Conservation (phyloP, 108 stramenopile genomes). For the Stephanodiscus minutulus region DNA sequence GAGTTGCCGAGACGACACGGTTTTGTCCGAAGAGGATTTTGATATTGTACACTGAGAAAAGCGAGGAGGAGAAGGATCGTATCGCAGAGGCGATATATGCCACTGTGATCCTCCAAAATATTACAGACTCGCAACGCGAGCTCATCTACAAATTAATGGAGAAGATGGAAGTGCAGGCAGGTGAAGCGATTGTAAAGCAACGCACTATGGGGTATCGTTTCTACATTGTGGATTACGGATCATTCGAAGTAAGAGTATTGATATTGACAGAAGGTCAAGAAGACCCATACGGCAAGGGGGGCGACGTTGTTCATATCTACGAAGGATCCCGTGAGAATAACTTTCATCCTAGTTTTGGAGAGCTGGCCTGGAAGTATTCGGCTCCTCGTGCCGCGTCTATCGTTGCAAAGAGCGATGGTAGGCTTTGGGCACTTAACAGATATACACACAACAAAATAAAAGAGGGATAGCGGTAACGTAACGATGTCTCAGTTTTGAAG, state of each 20-base stretch:
- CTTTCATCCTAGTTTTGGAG: slow-evolving; percentile 91
- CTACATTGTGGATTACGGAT: slow-evolving; percentile 92
- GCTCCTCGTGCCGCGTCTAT: slow-evolving; percentile 93
- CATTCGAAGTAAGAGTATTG: slow-evolving; percentile 93
- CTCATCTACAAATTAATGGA: slow-evolving; percentile 91
- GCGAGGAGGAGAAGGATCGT: slow-evolving; percentile 80
- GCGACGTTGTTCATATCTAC: slow-evolving; percentile 88
- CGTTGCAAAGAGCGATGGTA: slow-evolving; percentile 84
- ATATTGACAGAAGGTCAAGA: slow-evolving; percentile 67
- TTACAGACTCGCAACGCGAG: slow-evolving; percentile 83
- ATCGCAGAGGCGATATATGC: slow-evolving; percentile 88
- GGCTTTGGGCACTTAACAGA: slow-evolving; percentile 93
- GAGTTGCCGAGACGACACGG: slow-evolving; percentile 27
- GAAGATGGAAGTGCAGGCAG: slow-evolving; percentile 81
- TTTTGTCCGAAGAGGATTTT: slow-evolving; percentile 51
- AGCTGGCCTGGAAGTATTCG: slow-evolving; percentile 91
- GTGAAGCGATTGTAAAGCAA: slow-evolving; percentile 89
- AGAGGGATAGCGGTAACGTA: slow-evolving; percentile 64
- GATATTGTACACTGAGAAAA: slow-evolving; percentile 76
- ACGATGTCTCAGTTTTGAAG: too few relatives aligned
- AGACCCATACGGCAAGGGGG: slow-evolving; percentile 64
- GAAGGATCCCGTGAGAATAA: slow-evolving; percentile 80
- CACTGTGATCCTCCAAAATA: slow-evolving; percentile 92
- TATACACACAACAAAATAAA: slow-evolving; percentile 88
- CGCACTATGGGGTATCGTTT: slow-evolving; percentile 91